Evolutionary conservation across 106 monocot genomes (phyloP).

Genomic region (Dendrobium officinale): DNA sequence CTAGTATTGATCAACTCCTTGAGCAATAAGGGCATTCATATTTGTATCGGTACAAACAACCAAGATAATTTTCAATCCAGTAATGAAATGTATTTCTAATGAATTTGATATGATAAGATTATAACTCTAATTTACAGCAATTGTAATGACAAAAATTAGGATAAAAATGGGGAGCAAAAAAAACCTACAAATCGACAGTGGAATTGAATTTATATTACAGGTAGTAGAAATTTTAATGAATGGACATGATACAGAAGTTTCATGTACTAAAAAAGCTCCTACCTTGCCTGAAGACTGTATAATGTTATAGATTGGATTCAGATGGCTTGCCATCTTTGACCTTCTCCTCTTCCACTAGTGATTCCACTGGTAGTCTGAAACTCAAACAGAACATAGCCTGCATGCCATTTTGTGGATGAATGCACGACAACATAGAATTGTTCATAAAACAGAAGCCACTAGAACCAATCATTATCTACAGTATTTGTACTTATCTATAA

Average conservation of each 20-base stretch:
- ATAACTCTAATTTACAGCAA: not conserved
- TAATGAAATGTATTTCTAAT: not conserved
- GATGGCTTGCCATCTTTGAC: not conserved
- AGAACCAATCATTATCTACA: not conserved
- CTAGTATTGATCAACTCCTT: no score
- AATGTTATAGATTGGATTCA: not conserved
- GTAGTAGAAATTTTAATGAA: no score
- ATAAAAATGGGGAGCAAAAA: not conserved
- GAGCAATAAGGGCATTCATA: not conserved
- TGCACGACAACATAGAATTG: not conserved
- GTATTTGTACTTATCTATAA: no score
- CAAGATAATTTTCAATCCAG: not conserved
- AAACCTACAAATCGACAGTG: not conserved
- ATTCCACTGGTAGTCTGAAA: constrained; percentile 50
- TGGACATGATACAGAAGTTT: not conserved
- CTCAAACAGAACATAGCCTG: constrained; percentile 89
- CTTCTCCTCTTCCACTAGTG: constrained; percentile 11
- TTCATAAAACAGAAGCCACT: not conserved
- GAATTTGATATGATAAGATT: not conserved
- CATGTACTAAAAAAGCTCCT: not conserved
- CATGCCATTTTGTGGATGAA: constrained; percentile 1
- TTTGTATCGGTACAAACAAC: not conserved
- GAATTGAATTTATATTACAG: not conserved
- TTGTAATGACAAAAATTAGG: not conserved
- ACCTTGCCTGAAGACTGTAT: not conserved